A percentile compares a stretch with the other conserved stretches of the same genome.
phyloP scores from a whole-genome alignment of 495 filamentous ascomycete genomes.

The Tuber borchii region DNA sequence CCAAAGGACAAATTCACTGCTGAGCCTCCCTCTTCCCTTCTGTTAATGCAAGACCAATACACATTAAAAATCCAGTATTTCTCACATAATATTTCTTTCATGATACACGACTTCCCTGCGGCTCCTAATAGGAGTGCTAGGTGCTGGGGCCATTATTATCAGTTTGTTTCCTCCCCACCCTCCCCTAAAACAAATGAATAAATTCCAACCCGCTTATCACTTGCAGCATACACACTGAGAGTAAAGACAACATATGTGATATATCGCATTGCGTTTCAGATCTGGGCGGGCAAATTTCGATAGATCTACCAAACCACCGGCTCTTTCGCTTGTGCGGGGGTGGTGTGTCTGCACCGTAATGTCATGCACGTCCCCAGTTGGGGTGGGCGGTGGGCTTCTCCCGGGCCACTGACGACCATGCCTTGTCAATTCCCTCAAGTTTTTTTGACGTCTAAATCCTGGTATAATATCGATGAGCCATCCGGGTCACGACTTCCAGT shows the following conservation, averaged over 20 bases:
- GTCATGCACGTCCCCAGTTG: not conserved
- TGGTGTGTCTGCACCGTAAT: not conserved
- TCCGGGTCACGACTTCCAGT: not conserved
- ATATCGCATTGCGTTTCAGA: not conserved
- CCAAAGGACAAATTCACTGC: constrained; percentile 19
- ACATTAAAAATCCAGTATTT: not conserved
- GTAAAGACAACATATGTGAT: not conserved
- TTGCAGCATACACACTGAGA: not conserved
- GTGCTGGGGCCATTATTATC: not conserved
- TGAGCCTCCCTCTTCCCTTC: constrained; percentile 22
- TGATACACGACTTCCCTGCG: not conserved
- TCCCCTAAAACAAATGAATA: not conserved
- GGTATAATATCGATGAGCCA: not conserved
- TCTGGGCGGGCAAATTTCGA: constrained; percentile 7
- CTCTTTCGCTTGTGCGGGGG: constrained; percentile 19
- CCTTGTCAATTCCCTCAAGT: not conserved
- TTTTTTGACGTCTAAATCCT: not conserved
- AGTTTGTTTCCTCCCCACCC: not conserved
- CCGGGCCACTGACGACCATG: not conserved
- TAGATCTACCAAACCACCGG: constrained; percentile 27
- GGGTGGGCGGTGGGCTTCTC: not conserved
- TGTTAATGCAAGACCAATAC: constrained; percentile 24
- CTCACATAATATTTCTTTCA: not conserved
- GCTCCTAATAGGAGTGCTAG: not conserved
- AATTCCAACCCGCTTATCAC: not conserved